phyloP scores from a whole-genome alignment of 768 basidiomycete species.

The Nevesoporus exiguus region DNA sequence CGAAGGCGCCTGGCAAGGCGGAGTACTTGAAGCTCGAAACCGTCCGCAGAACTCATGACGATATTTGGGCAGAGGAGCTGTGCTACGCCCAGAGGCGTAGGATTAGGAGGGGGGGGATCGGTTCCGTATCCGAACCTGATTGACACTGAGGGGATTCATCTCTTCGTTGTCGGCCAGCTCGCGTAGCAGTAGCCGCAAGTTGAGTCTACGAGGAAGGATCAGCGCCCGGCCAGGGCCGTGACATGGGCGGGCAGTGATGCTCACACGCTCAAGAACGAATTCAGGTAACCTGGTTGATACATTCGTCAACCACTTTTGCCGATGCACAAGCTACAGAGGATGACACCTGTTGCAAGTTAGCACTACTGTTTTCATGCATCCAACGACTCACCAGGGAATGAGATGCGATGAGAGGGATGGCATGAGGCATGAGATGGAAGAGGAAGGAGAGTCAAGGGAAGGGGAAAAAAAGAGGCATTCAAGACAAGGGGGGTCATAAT shows the following conservation, averaged over 20 bases:
- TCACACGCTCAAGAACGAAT: slow-evolving; percentile 38
- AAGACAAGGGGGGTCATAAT: slow-evolving; percentile 2
- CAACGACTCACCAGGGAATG: slow-evolving; percentile 24
- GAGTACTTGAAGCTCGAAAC: slow-evolving; percentile 13
- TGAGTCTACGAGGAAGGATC: slow-evolving; percentile 16
- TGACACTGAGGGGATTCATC: slow-evolving; percentile 9
- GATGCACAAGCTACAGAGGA: slow-evolving; percentile 32
- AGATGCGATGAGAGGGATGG: slow-evolving; percentile 24
- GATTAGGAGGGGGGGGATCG: neutral
- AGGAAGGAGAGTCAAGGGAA: neutral
- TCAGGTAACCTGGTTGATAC: slow-evolving; percentile 31
- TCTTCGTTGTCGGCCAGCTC: slow-evolving; percentile 27
- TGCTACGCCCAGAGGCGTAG: too few species aligned
- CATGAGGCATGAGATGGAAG: slow-evolving; percentile 20
- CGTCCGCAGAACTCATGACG: slow-evolving; percentile 19
- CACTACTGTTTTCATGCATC: neutral
- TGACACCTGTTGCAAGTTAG: slow-evolving; percentile 26
- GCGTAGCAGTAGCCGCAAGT: slow-evolving; percentile 28
- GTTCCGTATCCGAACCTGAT: neutral
- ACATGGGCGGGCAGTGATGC: neutral
- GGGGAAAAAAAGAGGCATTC: slow-evolving; percentile 1
- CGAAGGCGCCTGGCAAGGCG: slow-evolving; percentile 8
- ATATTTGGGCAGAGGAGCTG: slow-evolving; percentile 28
- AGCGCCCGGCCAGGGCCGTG: neutral
- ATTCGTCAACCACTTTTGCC: neutral